Evolutionary conservation across 176 grass and related monocot genomes (phyloP), one percentile per base, ranked within the genome.

Genomic region (Phragmites australis): DNA sequence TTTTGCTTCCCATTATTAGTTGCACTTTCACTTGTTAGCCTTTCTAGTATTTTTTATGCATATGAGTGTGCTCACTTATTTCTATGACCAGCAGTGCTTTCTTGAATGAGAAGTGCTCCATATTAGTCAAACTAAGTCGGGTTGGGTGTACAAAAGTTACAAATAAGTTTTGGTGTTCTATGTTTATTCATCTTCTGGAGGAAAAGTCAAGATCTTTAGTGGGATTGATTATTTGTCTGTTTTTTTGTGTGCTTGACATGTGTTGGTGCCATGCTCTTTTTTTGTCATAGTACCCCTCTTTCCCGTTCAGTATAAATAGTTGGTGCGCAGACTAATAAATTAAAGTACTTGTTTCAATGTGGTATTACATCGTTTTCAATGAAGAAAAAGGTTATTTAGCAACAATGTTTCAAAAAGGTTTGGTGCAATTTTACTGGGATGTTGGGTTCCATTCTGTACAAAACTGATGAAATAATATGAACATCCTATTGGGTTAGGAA

Each of bases 61-160:
- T 9, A 79, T 44, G 14, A 72, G 68, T 19, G n/a, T 34, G 4
- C 23, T 32, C 6, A 9, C 9, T 45, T 81, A 46, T 47, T 59
- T 71, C 13, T 59, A 48, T 37, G 41, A 25, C 19, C 40, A 71
- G 6, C 41, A 46, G n/a, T 53, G 9, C 47, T 66, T 50, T 79
- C 31, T 50, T 72, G 43, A 74, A 52, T 51, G 15, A 52, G 9
- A 64, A 72, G 29, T 74, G 70, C 49, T 75, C 60, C 22, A 65
- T 31, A 39, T 53, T 60, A 25, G 19, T 48, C 56, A 48, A 59
- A 69, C 9, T 10, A 22, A 39, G 16, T 69, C 6, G 9, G 6
- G 51, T 68, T 18, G 37, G 12, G 37, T 30, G 5, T 45, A 21
- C 6, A 68, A 69, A 53, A 14, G 63, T 43, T 41, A 27, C 8